A percentile compares a stretch with the other conserved stretches of the same genome.
phyloP scores from a whole-genome alignment of 768 basidiomycete species.

The Phanerodontia chrysosporium region DNA sequence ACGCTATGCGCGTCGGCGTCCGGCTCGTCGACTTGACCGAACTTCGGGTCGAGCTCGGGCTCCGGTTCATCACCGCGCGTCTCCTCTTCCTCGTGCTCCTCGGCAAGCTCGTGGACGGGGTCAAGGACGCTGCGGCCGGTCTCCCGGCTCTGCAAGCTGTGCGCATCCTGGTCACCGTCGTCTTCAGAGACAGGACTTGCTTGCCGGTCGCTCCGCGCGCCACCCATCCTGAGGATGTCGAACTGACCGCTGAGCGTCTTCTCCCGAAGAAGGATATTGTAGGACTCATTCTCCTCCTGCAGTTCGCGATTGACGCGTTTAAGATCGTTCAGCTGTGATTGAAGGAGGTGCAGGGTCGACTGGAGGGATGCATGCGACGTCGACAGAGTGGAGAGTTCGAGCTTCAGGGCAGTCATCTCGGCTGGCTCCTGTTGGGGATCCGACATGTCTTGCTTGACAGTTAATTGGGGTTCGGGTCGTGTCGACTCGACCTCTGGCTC shows the following conservation, averaged over 20 bases:
- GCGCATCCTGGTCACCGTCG: conserved; percentile 26
- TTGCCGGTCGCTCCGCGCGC: conserved; percentile 16
- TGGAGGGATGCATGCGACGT: conserved; percentile 82
- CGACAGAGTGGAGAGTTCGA: conserved; percentile 83
- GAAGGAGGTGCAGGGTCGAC: conserved; percentile 78
- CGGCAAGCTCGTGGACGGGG: conserved; percentile 31
- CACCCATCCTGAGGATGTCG: conserved; percentile 53
- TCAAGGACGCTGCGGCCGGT: conserved; percentile 52
- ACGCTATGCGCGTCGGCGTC: conserved; percentile 32
- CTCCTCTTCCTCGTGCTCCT: conserved; percentile 47
- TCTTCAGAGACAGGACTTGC: conserved; percentile 9
- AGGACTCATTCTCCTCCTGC: conserved; percentile 96
- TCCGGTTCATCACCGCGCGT: conserved; percentile 21
- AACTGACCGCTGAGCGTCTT: conserved; percentile 88
- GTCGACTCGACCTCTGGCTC: conserved; percentile 42
- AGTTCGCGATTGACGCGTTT: conserved; percentile 83
- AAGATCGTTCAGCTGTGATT: conserved; percentile 80
- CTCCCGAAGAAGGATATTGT: conserved; percentile 90
- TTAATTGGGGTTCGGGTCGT: conserved; percentile 26
- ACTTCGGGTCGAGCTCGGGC: conserved; percentile 38
- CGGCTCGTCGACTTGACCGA: conserved; percentile 27
- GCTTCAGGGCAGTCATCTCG: conserved; percentile 78
- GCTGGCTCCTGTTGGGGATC: conserved; percentile 76
- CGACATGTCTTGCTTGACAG: conserved; percentile 43
- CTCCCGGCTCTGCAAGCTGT: conserved; percentile 52